Base-by-base conservation (phyloP, 352 stramenopile species). In the Globisporangium acanthophoron region DNA sequence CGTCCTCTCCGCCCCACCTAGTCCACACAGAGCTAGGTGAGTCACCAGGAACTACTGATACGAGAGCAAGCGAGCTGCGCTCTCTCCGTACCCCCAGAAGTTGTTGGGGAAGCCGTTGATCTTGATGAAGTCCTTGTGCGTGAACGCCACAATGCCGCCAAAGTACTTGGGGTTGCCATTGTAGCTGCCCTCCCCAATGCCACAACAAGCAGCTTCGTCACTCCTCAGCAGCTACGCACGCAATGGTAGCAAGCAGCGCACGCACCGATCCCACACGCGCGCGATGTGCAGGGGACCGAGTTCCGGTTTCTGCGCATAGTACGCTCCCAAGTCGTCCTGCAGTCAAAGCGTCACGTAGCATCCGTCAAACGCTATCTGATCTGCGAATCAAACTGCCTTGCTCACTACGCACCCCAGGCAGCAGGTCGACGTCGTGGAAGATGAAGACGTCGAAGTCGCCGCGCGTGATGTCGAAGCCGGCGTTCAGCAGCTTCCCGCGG, bases 31-130 rank as follows among this genome's bases (percentile, higher is more conserved):
- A 21, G 11, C 47, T 16, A 49, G 5, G 5, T n/a, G 24, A 27
- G 1, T 27, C 24, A 46, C 18, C 41, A 21, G 8, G 41, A 46
- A 24, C 11, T 13, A 3, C 7, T 1, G 15, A 52, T 6, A 3
- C 27, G 0, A 11, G 3, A 2, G 1, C 3, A 27, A 3, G 7
- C 48, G 29, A 33, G 5, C 12, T 43, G 31, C 12, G n/a, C 3
- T 24, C 15, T 18, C n/a, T 24, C 29, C 64, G 33, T 16, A 66
- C 55, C 75, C 91, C 90, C 93, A 98, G 66, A 98, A 98, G 33
- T 83, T 98, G 67, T 98, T 98, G 8, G 95, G 95, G 66, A 97
- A 98, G 33, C 94, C 96, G 71, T 99, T 98, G 54, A 98, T 95
- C 27, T 76, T 72, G 58, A 96, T 88, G 58, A 98, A 98, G 54